phyloP scores from a whole-genome alignment of 805 yeast genomes.

The Kazachstania kunashirensis region DNA sequence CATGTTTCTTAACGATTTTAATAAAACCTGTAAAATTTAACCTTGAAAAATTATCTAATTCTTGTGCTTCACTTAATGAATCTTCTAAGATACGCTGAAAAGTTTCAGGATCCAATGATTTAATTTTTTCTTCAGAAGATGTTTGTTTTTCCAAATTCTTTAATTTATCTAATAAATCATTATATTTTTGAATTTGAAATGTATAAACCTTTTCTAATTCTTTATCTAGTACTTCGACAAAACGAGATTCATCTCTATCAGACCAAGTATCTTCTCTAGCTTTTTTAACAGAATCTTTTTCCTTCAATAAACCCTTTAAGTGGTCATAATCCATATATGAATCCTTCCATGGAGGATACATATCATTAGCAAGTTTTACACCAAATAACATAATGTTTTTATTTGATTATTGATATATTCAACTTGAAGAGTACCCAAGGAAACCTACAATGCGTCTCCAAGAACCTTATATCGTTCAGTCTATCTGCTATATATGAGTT shows the following conservation, averaged over 20 bases:
- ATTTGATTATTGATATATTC: too few species aligned
- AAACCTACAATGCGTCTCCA: too few species aligned
- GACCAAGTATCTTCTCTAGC: constrained; percentile 39
- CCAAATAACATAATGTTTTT: constrained; percentile 67
- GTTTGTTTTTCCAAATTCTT: constrained; percentile 54
- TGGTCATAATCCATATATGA: constrained; percentile 58
- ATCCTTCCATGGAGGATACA: constrained; percentile 80
- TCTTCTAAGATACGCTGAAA: constrained; percentile 69
- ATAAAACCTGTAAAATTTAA: constrained; percentile 90
- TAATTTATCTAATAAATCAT: constrained; percentile 55
- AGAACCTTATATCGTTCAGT: too few species aligned
- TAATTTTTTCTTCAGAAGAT: constrained; percentile 30
- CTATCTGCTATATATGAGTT: too few species aligned
- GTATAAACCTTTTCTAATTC: constrained; percentile 71
- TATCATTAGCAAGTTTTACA: constrained; percentile 68
- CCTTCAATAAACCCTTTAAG: constrained; percentile 60
- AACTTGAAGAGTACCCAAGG: too few species aligned
- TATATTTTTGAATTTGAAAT: constrained; percentile 60
- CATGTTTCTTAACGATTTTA: constrained; percentile 93
- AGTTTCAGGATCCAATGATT: constrained; percentile 44
- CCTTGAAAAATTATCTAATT: constrained; percentile 82
- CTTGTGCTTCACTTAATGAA: constrained; percentile 64
- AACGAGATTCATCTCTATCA: constrained; percentile 60
- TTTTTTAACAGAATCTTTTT: constrained; percentile 37
- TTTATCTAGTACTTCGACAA: constrained; percentile 56